Conservation (phyloP, 148 eudicot genomes). For the Suaeda aralocaspica region DNA sequence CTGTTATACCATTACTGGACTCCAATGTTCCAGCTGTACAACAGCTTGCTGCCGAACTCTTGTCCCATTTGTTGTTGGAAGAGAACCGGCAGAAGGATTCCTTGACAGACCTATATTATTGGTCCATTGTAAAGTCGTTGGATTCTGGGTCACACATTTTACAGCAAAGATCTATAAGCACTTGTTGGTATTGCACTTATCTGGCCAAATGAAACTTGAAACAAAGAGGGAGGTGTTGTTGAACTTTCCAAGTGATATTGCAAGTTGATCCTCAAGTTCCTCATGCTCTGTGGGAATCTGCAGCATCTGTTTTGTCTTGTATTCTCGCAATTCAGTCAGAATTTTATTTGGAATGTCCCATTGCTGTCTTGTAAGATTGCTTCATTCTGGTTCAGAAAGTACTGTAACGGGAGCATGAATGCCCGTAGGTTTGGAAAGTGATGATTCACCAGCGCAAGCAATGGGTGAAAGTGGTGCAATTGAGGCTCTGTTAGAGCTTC, state of each 20-base stretch:
- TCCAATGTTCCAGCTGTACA: constrained; percentile 77
- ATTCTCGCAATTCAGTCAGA: constrained; percentile 92
- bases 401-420: constrained; percentile 86
- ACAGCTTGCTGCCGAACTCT: constrained; percentile 90
- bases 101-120: constrained; percentile 69
- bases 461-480: constrained; percentile 99
- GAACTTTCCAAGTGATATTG: constrained; percentile 87
- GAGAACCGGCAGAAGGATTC: constrained; percentile 85
- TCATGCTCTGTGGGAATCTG: constrained; percentile 92
- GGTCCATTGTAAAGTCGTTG: constrained; percentile 76
- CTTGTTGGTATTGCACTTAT: constrained; percentile 66
- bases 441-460: constrained; percentile 90
- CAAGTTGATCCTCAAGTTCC: constrained; percentile 86
- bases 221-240: constrained; percentile 92
- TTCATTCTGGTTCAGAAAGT: constrained; percentile 80
- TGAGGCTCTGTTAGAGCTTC: constrained; percentile 90
- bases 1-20: constrained; percentile 81
- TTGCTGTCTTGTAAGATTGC: constrained; percentile 91
- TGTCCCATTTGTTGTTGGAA: constrained; percentile 75
- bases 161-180: constrained; percentile 91
- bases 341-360: constrained; percentile 88
- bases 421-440: constrained; percentile 94
- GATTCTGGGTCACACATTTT: constrained; percentile 75
- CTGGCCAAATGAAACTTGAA: constrained; percentile 97
- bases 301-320: constrained; percentile 75